Conservation (phyloP, 768 basidiomycete genomes). For the Leccinum subgranulosum region DNA sequence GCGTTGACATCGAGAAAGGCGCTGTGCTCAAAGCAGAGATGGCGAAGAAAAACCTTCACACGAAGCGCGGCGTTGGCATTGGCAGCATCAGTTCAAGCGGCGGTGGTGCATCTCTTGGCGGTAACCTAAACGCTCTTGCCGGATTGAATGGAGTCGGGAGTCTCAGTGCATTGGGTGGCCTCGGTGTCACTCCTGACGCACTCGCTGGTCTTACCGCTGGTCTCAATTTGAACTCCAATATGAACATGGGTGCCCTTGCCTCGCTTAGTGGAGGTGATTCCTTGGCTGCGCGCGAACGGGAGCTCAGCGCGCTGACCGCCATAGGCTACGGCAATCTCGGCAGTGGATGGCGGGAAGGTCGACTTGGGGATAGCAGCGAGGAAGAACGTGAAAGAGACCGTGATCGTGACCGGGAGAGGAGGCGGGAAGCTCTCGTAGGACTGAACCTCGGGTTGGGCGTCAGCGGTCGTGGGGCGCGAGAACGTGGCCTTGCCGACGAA, state of each 20-base stretch:
- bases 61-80: conserved; percentile 85
- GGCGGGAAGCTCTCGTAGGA: conserved; percentile 42
- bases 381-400: conserved; percentile 46
- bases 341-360: conserved; percentile 36
- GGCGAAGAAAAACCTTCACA: conserved; percentile 99
- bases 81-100: conserved; percentile 34
- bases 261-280: conserved; percentile 24
- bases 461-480: conserved; percentile 51
- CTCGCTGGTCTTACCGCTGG: conserved; percentile 27
- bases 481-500: conserved; percentile 61
- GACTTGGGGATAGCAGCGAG: conserved; percentile 31
- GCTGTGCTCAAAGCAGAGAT: conserved; percentile 96
- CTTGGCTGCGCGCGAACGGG: conserved; percentile 44
- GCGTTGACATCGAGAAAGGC: conserved; percentile 91
- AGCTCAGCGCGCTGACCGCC: conserved; percentile 44
- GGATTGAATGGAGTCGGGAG: conserved; percentile 27
- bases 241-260: conserved; percentile 26
- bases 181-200: conserved; percentile 28
- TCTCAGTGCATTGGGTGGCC: conserved; percentile 24
- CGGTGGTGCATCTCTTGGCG: conserved; percentile 28
- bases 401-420: conserved; percentile 40
- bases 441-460: conserved; percentile 32
- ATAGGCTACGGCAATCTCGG: conserved; percentile 40
- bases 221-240: conserved; percentile 28
- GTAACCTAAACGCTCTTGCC: conserved; percentile 21